Percentiles rank a stretch among this genome's conserved stretches.
Conservation (phyloP, 345 rosid species). For the Streptanthus diversifolius region DNA sequence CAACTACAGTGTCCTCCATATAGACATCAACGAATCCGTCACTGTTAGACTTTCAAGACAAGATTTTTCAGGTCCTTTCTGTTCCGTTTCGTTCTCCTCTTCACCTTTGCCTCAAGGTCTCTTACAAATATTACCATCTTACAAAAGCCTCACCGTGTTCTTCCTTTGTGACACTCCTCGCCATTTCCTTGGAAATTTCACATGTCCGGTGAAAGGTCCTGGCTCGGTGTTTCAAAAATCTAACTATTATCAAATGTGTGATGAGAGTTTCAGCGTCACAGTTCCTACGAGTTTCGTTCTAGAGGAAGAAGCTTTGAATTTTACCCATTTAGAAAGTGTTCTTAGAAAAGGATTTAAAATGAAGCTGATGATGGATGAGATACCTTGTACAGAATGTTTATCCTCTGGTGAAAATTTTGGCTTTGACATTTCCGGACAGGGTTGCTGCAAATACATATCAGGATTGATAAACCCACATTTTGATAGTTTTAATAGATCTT, state of each 20-base stretch:
- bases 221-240: neutral
- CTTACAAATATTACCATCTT: neutral
- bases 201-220: slow-evolving; percentile 2
- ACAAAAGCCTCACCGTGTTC: slow-evolving; percentile 10
- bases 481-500: too few relatives aligned
- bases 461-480: too few relatives aligned
- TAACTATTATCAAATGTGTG: neutral
- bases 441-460: slow-evolving; percentile 4
- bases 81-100: neutral
- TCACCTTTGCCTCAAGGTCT: slow-evolving; percentile 9
- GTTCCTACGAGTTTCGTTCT: neutral
- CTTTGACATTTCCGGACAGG: neutral
- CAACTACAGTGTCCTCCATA: neutral
- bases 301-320: neutral
- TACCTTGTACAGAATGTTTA: neutral
- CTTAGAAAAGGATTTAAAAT: slow-evolving; percentile 31
- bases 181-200: neutral
- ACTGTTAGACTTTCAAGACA: neutral
- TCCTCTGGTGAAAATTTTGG: slow-evolving; percentile 19
- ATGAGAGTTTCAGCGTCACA: neutral
- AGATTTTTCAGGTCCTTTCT: slow-evolving; percentile 15
- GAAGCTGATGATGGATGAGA: slow-evolving; percentile 3
- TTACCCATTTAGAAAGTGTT: neutral
- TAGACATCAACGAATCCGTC: neutral
- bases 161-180: slow-evolving; percentile 12